Base-by-base conservation (phyloP, 495 filamentous ascomycete genomes). In the Trichoderma erinaceum region DNA sequence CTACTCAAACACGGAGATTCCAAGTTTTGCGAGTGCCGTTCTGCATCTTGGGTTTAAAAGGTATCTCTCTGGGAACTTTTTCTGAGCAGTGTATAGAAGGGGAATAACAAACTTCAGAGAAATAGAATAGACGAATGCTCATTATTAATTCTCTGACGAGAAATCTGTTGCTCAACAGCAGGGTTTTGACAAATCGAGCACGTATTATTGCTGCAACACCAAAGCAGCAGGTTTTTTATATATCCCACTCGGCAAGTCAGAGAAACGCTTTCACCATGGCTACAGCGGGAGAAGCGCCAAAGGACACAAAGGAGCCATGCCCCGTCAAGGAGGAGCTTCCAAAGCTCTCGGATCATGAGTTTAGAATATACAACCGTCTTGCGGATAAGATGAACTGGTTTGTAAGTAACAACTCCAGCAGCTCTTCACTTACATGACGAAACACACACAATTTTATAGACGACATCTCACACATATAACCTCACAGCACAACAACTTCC, bases 381-480 rank as follows among this genome's bases (percentile, higher is more conserved):
- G 87, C 91, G 2, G 89, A 90, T 71, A 81, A 86, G 65, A 97
- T 97, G 92, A 86, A 94, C 35, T 80, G 84, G 41, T 90, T 88
- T 74, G 88, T 90, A 41, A 32, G 38, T 65, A 63, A 29, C 23
- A 65, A n/a, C 23, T n/a, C 8, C 48, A 21, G 3, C 11, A 43
- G 25, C 46, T n/a, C 41, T 29, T 44, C 50, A 61, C 12, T 66
- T 65, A 56, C 69, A 65, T 67, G n/a, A n/a, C n/a, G n/a, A n/a
- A n/a, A n/a, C n/a, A n/a, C 44, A 48, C 18, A 48, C 44, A 44
- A 11, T 11, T 44, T 2, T 16, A 44, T 16, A 44, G 10, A 6
- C 43, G 1, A 2, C 10, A 11, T 16, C 44, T 69, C 29, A 68
- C 74, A 52, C 68, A 69, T 29, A n/a, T 25, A 8, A 35, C 25